These are phyloP conservation scores for Mucor plumbeus DNA, from an alignment of 371 early-diverging fungal genomes.

Conservation along the genomic window DNA sequence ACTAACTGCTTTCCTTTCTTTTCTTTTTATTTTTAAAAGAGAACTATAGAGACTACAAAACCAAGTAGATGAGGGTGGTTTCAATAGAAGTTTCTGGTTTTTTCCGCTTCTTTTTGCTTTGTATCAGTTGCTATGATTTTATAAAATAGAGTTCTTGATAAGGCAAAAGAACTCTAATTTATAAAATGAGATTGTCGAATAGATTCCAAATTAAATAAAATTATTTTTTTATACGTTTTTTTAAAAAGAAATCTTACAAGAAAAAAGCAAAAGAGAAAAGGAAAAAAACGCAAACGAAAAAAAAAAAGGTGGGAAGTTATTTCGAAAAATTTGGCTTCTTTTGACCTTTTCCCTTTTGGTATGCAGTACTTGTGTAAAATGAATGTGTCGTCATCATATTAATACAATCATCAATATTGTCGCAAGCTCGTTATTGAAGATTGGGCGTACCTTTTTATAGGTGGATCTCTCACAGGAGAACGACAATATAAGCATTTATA, in stretches of 20 bases:
- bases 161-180: constrained; percentile 12
- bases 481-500: not conserved
- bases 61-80: not conserved
- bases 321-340: constrained; percentile 6
- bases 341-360: not conserved
- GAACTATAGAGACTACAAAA: not conserved
- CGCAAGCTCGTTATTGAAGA: not conserved
- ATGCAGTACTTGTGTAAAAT: not conserved
- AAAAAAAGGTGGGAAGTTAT: not conserved
- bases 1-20: not conserved
- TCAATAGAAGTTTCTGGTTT: not conserved
- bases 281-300: not conserved
- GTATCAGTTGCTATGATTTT: not conserved
- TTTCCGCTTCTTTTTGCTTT: not conserved
- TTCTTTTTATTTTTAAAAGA: not conserved
- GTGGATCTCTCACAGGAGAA: not conserved
- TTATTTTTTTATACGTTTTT: not conserved
- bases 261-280: constrained; percentile 10
- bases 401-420: not conserved
- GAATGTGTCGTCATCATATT: constrained; percentile 5
- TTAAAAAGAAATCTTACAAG: not conserved
- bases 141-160: constrained; percentile 15
- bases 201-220: not conserved
- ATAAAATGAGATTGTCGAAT: not conserved
- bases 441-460: not conserved